Evolutionary conservation across 2,329 filamentous ascomycete genomes (phyloP), one percentile per base, ranked within the genome.

Genomic region (Sporothrix curviconia): DNA sequence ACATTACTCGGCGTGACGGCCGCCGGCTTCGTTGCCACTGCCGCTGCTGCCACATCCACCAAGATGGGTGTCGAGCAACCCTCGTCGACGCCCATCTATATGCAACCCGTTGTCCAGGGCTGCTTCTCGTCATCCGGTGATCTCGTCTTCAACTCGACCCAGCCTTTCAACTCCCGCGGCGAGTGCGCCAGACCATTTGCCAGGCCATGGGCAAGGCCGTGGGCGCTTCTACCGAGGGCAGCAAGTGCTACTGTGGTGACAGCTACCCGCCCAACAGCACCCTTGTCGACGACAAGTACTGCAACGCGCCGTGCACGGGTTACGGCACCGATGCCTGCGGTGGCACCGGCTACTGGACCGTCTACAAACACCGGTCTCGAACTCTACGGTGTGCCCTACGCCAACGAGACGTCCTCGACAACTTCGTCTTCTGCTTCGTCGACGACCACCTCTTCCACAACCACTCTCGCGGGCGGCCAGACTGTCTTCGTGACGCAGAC

Each of bases 211-310:
- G 79, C 36, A 74, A 70, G 32, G 63, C 77, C 1, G 86, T 90
- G 7, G 82, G 85, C 65, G 89, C 78, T 32, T 72, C 89, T 44
- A 81, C 78, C 7, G 77, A 78, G 17, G 81, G 81, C 15, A 75
- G 77, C 17, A 71, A 82, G 62, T 96, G 91, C 72, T 89, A 77
- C 66, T 95, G 91, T 66, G 91, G 90, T 59, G 73, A 83, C 61
- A 71, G 77, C 59, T 78, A 92, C 49, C 91, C 91, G 0, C 76
- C 84, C 15, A 65, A 74, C 39, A 73, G 73, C 15, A 74, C 74
- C 40, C 68, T 84, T 59, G 78, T 82, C 7, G 73, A 78, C 44
- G 79, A 86, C 66, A 68, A 68, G 7, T 72, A 83, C 15, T 96
- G 91, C 73, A 76, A 81, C 66, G 78, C 77, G 28, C 67, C 75